Base-by-base conservation (phyloP, 2,329 filamentous ascomycete species). In the Arachnomyces sp. region DNA sequence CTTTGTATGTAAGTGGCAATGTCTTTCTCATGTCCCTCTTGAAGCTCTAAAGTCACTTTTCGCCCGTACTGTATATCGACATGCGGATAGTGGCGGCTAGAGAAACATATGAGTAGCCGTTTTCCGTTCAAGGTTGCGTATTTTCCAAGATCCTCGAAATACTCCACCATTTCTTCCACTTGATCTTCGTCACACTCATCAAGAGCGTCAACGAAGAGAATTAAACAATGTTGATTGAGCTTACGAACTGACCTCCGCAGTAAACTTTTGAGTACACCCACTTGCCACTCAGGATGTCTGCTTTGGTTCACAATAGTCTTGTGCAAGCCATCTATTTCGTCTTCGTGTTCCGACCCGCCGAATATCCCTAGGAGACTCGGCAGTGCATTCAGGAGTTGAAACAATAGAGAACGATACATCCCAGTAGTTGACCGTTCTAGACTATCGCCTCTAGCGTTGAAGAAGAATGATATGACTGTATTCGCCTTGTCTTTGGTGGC, bases 51-150 rank as follows among this genome's bases (percentile, higher is more conserved):
- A 3, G 53, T 46, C 0, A 63, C 35, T 11, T 62, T 39, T 0
- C 57, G 28, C 3, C 55, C 53, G 2, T 54, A 51, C 0, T 43
- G 15, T 4, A 68, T 51, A 0, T 39, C 52, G 31, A 71, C 59
- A 7, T 60, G 41, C 1, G 66, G 67, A 48, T 68, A 69, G 39
- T 67, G 63, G 0, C 66, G 55, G 36, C 64, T 69, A 1, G 66
- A 58, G 13, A 69, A 57, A 44, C 56, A 66, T 3, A 67, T 49
- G 3, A 40, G 44, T 1, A 67, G 35, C 1, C 25, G 16, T 3
- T 36, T 16, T 8, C 18, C 14, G 3, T 28, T 12, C 3, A 33
- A 36, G n/a, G 43, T 15, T 2, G 55, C 47, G 16, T 39, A 13
- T 13, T 54, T 28, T 15, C 48, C 51, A 1, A 67, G 39, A 1